Conservation (phyloP, 1,139 yeast genomes). For the Candida labiduridarum region DNA sequence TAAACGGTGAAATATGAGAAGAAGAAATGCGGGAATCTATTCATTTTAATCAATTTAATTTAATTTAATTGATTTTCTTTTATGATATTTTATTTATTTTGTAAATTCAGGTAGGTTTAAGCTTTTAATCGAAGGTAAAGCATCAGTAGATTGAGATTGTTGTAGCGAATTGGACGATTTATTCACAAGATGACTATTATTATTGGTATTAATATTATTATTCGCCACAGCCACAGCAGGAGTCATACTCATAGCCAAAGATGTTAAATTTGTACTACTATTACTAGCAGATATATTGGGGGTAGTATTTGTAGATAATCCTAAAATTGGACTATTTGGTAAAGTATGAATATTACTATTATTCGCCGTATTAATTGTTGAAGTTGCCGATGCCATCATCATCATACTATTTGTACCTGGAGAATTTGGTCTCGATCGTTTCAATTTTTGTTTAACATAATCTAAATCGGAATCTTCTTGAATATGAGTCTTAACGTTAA, state of each 20-base stretch:
- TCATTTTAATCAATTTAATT: not conserved
- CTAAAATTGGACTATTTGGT: slow-evolving; percentile 62
- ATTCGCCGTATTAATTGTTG: not conserved
- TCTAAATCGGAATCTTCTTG: slow-evolving; percentile 48
- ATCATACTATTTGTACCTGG: slow-evolving; percentile 19
- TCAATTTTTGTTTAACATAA: slow-evolving; percentile 53
- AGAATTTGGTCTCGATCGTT: slow-evolving; percentile 78
- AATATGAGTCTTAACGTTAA: slow-evolving; percentile 25
- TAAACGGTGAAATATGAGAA: not conserved
- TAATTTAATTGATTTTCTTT: not conserved
- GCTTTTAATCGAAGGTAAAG: slow-evolving; percentile 52
- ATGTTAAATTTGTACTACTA: slow-evolving; percentile 47
- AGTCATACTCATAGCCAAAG: slow-evolving; percentile 39
- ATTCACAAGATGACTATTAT: not conserved
- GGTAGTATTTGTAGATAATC: slow-evolving; percentile 43
- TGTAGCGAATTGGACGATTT: slow-evolving; percentile 10
- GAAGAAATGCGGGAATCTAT: no score
- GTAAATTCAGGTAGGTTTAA: slow-evolving; percentile 33
- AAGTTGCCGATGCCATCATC: not conserved
- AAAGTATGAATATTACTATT: slow-evolving; percentile 43
- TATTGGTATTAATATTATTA: no score
- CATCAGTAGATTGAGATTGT: slow-evolving; percentile 17
- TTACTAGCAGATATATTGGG: slow-evolving; percentile 48
- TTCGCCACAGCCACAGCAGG: slow-evolving; percentile 11
- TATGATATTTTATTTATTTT: slow-evolving; percentile 1